Base-by-base conservation (phyloP, 805 yeast species). In the Suhomyces sp. region DNA sequence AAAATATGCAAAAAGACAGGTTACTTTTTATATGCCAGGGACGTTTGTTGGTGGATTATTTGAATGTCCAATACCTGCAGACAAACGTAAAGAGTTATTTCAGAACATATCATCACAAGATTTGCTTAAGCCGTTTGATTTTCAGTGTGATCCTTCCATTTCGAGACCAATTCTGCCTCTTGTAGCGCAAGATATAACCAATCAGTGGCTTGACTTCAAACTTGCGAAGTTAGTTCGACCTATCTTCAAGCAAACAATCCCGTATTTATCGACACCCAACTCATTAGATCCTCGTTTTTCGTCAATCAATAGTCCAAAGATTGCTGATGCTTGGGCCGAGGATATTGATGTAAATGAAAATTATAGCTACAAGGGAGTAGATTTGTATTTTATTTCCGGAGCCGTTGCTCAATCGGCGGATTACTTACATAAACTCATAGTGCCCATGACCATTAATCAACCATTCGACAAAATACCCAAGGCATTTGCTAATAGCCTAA, bases 41-140 rank as follows among this genome's bases (percentile, higher is more conserved):
- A 76, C 83, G 0, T 80, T 81, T 67, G 80, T 87, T 2, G 93
- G 92, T 5, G 90, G 84, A 0, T 57, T 86, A 2, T 87, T 77
- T 63, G 75, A 75, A 50, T 83, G 87, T 58, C 66, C 75, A 10
- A 52, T 78, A 1, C 59, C 75, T 2, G 52, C 60, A 17, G 65
- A 60, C 1, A 57, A 56, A 4, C 74, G 70, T 50, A 44, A 33
- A 19, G 43, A 53, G 47, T 25, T 66, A 58, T 47, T 60, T 63
- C 51, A 54, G 49, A 25, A 53, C 40, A 55, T 61, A 24, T 27
- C 51, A 8, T 49, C 54, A 1, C 45, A 51, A 7, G 57, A 59
- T 10, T 44, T 62, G 12, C 37, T 43, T 35, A 52, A 58, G 21
- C 50, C 54, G 1, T 58, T 66, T 35, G 60, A 64, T 1, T 57